Evolutionary conservation across 2,329 filamentous ascomycete genomes (phyloP).

Genomic region (Dothideomycetes sp.): DNA sequence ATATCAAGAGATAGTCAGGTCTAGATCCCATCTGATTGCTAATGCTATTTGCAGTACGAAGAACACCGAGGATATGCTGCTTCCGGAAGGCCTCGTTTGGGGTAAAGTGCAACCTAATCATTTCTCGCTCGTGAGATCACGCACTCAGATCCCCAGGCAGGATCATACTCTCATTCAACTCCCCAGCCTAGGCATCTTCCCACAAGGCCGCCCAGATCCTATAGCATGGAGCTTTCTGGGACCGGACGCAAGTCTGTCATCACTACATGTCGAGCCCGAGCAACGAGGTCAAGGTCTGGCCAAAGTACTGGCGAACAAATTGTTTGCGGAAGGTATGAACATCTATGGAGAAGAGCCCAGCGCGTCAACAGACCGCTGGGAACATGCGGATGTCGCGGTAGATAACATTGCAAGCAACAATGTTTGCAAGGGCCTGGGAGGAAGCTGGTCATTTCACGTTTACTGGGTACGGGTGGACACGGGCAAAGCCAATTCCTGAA

Average conservation of each 20-base stretch:
- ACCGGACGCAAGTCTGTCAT: constrained; percentile 49
- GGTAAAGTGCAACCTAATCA: constrained; percentile 41
- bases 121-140: constrained; percentile 41
- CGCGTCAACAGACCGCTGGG: constrained; percentile 38
- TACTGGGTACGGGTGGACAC: constrained; percentile 46
- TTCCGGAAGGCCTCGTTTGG: constrained; percentile 46
- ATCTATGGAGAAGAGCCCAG: constrained; percentile 20
- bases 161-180: constrained; percentile 33
- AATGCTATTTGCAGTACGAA: background rate
- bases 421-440: constrained; percentile 52
- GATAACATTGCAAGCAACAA: constrained; percentile 50
- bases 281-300: constrained; percentile 54
- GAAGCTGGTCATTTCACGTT: constrained; percentile 42
- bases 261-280: constrained; percentile 47
- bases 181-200: constrained; percentile 25
- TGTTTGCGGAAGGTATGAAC: constrained; percentile 42
- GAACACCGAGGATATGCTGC: constrained; percentile 19
- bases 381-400: constrained; percentile 52
- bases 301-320: constrained; percentile 46
- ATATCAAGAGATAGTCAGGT: too few relatives aligned
- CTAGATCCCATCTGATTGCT: too few relatives aligned
- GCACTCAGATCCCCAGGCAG: constrained; percentile 47
- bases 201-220: constrained; percentile 28
- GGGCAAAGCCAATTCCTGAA: constrained; percentile 11
- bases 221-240: constrained; percentile 57